These are phyloP conservation scores for Centrapalus pauciflorus DNA, from an alignment of 129 eudicot genomes.

Conservation along the genomic window DNA sequence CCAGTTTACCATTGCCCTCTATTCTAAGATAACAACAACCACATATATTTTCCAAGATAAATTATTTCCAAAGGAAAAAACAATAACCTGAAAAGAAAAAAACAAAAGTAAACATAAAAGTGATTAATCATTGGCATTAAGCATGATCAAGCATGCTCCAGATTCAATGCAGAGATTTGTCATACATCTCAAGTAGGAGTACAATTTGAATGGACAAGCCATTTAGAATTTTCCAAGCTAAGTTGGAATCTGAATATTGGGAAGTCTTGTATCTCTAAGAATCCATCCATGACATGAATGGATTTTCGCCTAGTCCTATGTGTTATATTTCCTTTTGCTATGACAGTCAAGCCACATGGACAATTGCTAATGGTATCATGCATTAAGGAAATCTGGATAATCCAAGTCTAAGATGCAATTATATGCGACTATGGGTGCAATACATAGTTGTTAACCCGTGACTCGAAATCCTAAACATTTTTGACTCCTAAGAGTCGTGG, in stretches of 20 bases:
- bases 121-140: not conserved
- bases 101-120: not conserved
- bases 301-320: not conserved
- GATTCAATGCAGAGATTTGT: not conserved
- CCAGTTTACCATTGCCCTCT: not conserved
- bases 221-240: not conserved
- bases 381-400: not conserved
- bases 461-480: too few relatives aligned
- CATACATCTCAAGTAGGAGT: not conserved
- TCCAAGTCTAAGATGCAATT: not conserved
- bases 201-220: not conserved
- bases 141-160: not conserved
- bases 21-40: not conserved
- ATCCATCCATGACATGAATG: not conserved
- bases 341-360: not conserved
- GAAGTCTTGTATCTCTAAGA: not conserved
- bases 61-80: not conserved
- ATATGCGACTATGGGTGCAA: not conserved
- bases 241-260: not conserved
- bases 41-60: not conserved
- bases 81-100: not conserved
- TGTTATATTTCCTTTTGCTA: not conserved
- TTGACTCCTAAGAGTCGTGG: too few relatives aligned
- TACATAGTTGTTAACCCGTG: too few relatives aligned
- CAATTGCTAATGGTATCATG: not conserved